A percentile compares a stretch with the other conserved stretches of the same genome.
phyloP scores from a whole-genome alignment of 305 asterid species.

The Plantago coronopus region DNA sequence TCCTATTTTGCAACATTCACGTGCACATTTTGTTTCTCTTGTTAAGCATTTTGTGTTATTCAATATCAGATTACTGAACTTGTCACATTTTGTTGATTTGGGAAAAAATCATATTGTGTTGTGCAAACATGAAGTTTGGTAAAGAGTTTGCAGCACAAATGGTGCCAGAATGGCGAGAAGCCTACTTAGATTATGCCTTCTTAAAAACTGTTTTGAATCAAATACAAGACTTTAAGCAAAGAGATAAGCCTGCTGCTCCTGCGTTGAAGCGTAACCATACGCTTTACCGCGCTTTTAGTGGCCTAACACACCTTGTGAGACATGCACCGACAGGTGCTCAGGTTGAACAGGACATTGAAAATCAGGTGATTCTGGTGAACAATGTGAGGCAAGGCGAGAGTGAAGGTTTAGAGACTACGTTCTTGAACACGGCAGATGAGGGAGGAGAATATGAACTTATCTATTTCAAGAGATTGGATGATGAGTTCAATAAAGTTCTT shows the following conservation, averaged over 20 bases:
- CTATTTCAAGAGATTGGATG: constrained; percentile 38
- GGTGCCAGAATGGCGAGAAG: constrained; percentile 61
- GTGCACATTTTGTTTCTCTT: too few relatives aligned
- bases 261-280: not conserved
- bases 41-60: too few relatives aligned
- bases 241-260: not conserved
- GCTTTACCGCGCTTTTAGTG: constrained; percentile 11
- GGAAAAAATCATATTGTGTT: not conserved
- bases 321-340: constrained; percentile 1
- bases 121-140: constrained; percentile 61
- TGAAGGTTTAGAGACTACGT: constrained; percentile 11
- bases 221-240: constrained; percentile 1
- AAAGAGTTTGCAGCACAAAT: constrained; percentile 60
- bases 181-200: constrained; percentile 41
- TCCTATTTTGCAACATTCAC: too few relatives aligned
- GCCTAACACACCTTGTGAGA: constrained; percentile 4
- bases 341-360: not conserved
- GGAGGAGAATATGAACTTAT: constrained; percentile 38
- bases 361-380: constrained; percentile 11
- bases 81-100: not conserved
- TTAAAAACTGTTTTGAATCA: constrained; percentile 37
- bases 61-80: too few relatives aligned
- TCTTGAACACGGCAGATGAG: constrained; percentile 10
- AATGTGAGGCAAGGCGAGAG: not conserved
- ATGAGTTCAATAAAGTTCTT: constrained; percentile 45